Evolutionary conservation across 495 filamentous ascomycete genomes (phyloP).

Genomic region (Pseudomonodictys pantanalensis): DNA sequence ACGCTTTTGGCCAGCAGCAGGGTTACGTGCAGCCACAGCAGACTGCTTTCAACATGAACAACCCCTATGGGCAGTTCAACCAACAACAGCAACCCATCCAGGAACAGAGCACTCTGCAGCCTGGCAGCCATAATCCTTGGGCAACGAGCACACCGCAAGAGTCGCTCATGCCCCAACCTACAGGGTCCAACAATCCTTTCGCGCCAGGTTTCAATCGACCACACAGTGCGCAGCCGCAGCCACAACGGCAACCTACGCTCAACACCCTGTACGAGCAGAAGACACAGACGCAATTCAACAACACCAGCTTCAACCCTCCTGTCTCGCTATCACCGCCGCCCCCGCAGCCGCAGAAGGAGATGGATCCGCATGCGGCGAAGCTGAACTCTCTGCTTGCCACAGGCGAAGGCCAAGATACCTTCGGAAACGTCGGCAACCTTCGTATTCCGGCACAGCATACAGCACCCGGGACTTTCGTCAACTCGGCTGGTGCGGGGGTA

Average conservation of each 20-base stretch:
- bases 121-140: constrained; percentile 88
- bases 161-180: constrained; percentile 63
- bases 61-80: constrained; percentile 62
- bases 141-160: constrained; percentile 47
- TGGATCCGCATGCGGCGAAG: constrained; percentile 75
- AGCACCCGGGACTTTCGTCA: constrained; percentile 94
- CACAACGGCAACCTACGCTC: constrained; percentile 46
- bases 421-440: constrained; percentile 90
- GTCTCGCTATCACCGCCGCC: constrained; percentile 43
- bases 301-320: constrained; percentile 40
- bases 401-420: constrained; percentile 94
- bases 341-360: constrained; percentile 45
- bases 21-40: constrained; percentile 65
- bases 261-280: constrained; percentile 56
- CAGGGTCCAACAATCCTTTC: constrained; percentile 97
- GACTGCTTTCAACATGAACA: constrained; percentile 65
- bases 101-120: constrained; percentile 59
- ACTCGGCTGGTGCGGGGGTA: constrained; percentile 78
- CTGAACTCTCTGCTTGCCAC: constrained; percentile 85
- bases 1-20: constrained; percentile 43
- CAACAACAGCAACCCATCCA: constrained; percentile 44
- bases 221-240: constrained; percentile 32
- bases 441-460: constrained; percentile 97
- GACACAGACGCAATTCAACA: constrained; percentile 43
- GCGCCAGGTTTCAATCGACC: constrained; percentile 57